A percentile compares a stretch with the other conserved stretches of the same genome.
These are phyloP conservation scores for Komagataella pseudopastoris DNA, from an alignment of 805 yeast genomes.

Conservation along the genomic window DNA sequence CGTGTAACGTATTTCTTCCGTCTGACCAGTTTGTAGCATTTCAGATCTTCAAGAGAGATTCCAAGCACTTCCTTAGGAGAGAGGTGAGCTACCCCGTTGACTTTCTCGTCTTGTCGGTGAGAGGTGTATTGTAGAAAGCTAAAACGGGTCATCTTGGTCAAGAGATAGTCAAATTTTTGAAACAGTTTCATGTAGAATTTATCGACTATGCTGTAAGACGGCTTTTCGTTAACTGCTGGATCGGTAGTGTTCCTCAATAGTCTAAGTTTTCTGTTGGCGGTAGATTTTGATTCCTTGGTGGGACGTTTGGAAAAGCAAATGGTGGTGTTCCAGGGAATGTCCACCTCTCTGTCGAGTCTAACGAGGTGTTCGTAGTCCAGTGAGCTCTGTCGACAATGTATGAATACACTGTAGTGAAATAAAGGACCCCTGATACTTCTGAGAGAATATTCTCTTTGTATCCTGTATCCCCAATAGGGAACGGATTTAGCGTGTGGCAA, in stretches of 20 bases:
- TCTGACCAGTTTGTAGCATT: slow-evolving; percentile 47
- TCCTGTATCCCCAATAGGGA: slow-evolving; percentile 43
- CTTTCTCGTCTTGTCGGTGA: slow-evolving; percentile 1
- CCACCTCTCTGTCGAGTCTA: slow-evolving; percentile 19
- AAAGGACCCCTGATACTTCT: slow-evolving; percentile 22
- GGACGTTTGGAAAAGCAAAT: slow-evolving; percentile 27
- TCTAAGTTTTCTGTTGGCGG: not conserved
- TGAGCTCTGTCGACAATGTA: slow-evolving; percentile 39
- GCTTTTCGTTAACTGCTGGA: not conserved
- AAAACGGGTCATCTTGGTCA: not conserved
- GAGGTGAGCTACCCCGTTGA: not conserved
- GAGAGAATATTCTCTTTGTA: slow-evolving; percentile 32
- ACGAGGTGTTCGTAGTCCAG: slow-evolving; percentile 26
- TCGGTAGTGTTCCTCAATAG: not conserved
- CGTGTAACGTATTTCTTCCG: slow-evolving; percentile 36
- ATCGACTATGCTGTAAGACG: not conserved
- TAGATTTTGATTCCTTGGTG: slow-evolving; percentile 2
- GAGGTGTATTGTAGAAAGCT: slow-evolving; percentile 1
- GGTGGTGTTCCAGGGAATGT: slow-evolving; percentile 35
- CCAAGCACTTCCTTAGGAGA: not conserved
- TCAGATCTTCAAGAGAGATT: slow-evolving; percentile 10
- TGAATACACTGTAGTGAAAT: slow-evolving; percentile 28
- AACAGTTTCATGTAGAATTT: not conserved
- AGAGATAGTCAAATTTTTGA: not conserved
- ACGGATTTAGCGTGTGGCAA: slow-evolving; percentile 12